Evolutionary conservation across 2,329 filamentous ascomycete genomes (phyloP), one percentile per base, ranked within the genome.

Genomic region (Diaporthe sp.): DNA sequence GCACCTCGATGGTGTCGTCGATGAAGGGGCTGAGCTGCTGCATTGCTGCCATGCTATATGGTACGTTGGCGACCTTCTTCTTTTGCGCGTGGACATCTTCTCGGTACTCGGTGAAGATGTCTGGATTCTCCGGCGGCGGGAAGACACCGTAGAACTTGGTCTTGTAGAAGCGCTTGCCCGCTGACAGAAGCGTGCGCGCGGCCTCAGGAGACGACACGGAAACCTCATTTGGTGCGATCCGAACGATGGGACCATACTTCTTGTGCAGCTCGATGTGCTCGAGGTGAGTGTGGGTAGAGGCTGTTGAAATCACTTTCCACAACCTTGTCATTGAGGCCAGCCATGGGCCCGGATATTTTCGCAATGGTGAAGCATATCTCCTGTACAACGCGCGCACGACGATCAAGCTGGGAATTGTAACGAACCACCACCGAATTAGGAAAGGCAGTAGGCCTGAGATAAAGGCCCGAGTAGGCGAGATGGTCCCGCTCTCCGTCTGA

Each of bases 31-130:
- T 83, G 45, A 88, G 84, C 80, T 88, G 85, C 75, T 87, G 85
- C 87, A 89, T 89, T 10, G 86, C 85, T 0, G 85, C 84, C 87
- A 89, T 88, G 80, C 84, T 86, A 79, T 89, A 89, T 0, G 87
- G 86, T 47, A 87, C 85, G 66, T 87, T 87, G 77, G 85, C 86
- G 6, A 87, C 86, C 78, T 87, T 85, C 81, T 90, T 90, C 84
- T 89, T 89, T 75, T 85, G 83, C 0, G 87, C 87, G 79, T 90
- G 89, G n/a, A 88, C 86, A 9, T 86, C 83, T 80, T 90, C 88
- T 71, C 87, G 83, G 22, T 84, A 86, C 79, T 90, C 88, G 54
- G 89, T 90, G 81, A 90, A 90, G 79, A 90, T 89, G 75, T 90
- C 88, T 8, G 88, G 88, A 81, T 90, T 89, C 80, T 89, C 87